Percentiles rank a stretch among this genome's conserved stretches.
Evolutionary conservation across 805 yeast genomes (phyloP).

Genomic region (Danielia oregonensis): DNA sequence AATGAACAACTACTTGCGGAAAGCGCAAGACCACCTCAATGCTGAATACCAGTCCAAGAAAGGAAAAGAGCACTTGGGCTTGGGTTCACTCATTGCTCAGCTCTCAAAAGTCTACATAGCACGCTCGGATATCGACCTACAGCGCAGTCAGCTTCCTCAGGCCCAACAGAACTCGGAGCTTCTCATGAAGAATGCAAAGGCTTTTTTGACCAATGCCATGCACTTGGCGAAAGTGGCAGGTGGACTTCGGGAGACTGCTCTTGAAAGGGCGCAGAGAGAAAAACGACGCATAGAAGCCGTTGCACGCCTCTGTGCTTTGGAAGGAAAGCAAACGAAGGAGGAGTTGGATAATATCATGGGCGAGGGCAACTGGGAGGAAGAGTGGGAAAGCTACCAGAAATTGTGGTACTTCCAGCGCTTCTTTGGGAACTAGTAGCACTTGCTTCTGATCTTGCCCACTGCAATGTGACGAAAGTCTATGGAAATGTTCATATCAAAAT

Average conservation of each 20-base stretch:
- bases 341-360: constrained; percentile 33
- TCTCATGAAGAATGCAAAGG: constrained; percentile 37
- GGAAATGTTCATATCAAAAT: too few relatives aligned
- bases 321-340: constrained; percentile 19
- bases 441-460: too few relatives aligned
- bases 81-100: constrained; percentile 32
- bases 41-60: constrained; percentile 12
- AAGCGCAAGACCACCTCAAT: constrained; percentile 33
- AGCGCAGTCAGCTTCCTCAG: constrained; percentile 35
- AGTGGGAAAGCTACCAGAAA: constrained; percentile 20
- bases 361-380: constrained; percentile 26
- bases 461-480: too few relatives aligned
- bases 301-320: constrained; percentile 40
- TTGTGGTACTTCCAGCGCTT: constrained; percentile 29
- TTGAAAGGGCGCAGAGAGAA: constrained; percentile 41
- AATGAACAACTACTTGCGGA: constrained; percentile 36
- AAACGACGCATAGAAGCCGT: constrained; percentile 44
- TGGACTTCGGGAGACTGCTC: constrained; percentile 46
- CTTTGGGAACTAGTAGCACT: too few relatives aligned
- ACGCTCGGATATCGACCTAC: constrained; percentile 50
- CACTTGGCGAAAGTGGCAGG: constrained; percentile 44
- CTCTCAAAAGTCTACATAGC: constrained; percentile 44
- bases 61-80: constrained; percentile 18
- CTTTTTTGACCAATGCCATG: constrained; percentile 44
- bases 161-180: constrained; percentile 28